Conservation (phyloP, 495 filamentous ascomycete species). For the Neurospora cerealis region DNA sequence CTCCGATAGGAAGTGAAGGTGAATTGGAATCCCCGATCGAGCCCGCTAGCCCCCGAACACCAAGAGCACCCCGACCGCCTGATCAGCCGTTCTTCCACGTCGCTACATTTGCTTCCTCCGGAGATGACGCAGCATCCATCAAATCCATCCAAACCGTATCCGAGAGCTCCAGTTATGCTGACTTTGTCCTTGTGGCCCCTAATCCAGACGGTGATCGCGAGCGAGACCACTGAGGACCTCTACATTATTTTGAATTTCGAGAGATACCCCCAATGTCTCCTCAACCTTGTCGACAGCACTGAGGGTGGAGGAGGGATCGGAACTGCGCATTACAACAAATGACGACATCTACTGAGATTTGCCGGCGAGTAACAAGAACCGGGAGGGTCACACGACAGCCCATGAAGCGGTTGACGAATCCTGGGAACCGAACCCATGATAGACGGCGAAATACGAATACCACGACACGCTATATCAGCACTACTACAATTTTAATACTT, state of each 20-base stretch:
- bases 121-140: constrained; percentile 15
- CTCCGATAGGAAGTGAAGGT: constrained; percentile 50
- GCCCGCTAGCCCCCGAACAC: constrained; percentile 5
- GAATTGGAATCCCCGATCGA: constrained; percentile 29
- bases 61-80: background rate
- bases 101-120: background rate
- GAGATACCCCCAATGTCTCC: background rate
- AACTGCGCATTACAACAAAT: background rate
- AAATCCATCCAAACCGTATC: constrained; percentile 14
- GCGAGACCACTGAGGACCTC: constrained; percentile 14
- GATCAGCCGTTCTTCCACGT: background rate
- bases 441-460: background rate
- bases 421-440: background rate
- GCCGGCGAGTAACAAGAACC: background rate
- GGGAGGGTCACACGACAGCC: background rate
- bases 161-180: constrained; percentile 21
- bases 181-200: constrained; percentile 21
- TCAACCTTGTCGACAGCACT: background rate
- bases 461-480: background rate
- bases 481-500: background rate
- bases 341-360: background rate
- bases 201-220: constrained; percentile 31
- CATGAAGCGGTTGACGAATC: background rate
- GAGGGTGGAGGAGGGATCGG: background rate
- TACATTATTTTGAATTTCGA: background rate